Evolutionary conservation across 1,284 basidiomycete species (phyloP).

Genomic region (Phellinidium pouzarii): DNA sequence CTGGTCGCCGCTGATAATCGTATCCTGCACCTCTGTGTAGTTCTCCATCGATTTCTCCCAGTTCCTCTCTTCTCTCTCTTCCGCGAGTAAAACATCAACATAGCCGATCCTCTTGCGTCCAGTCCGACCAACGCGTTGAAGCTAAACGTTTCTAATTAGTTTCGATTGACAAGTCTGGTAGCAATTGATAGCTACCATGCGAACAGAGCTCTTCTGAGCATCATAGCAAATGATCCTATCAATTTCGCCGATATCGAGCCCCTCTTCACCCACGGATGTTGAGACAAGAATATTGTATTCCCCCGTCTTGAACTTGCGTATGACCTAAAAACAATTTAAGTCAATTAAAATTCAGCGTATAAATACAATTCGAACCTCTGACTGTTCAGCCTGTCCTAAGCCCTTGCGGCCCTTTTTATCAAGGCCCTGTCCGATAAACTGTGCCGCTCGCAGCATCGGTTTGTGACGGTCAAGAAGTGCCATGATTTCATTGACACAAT

Average conservation of each 20-base stretch:
- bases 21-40: conserved; percentile 86
- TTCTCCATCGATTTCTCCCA: conserved; percentile 86
- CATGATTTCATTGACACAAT: conserved; percentile 89
- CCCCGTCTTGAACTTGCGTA: conserved; percentile 82
- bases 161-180: not conserved
- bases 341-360: not conserved
- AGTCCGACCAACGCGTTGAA: conserved; percentile 94
- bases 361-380: conserved; percentile 49
- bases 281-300: conserved; percentile 92
- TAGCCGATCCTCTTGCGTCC: conserved; percentile 89
- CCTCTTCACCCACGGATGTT: conserved; percentile 97
- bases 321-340: conserved; percentile 44
- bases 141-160: conserved; percentile 37
- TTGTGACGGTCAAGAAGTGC: conserved; percentile 64
- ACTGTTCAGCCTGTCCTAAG: conserved; percentile 86
- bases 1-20: conserved; percentile 79
- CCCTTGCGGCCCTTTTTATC: conserved; percentile 87
- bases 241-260: conserved; percentile 99
- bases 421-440: conserved; percentile 87
- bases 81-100: conserved; percentile 90
- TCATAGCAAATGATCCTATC: conserved; percentile 97
- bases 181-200: conserved; percentile 62
- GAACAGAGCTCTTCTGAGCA: conserved; percentile 91
- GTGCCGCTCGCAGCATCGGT: conserved; percentile 70
- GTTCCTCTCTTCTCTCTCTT: conserved; percentile 87